Evolutionary conservation across 306 rosid species (phyloP).

Genomic region (Ceratonia siliqua): DNA sequence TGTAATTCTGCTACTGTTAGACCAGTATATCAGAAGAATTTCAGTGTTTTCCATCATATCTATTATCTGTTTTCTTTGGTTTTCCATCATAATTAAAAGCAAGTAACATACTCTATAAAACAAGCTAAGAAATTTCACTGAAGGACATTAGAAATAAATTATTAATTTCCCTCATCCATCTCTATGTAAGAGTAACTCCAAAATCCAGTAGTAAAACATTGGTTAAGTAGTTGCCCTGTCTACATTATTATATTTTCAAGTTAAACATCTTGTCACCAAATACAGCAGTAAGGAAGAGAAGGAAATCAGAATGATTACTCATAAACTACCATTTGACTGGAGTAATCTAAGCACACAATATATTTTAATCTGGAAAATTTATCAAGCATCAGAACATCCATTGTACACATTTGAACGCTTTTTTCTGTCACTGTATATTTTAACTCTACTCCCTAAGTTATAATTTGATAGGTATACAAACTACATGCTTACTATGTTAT

Average conservation of each 20-base stretch:
- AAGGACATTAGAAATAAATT: neutral
- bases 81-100: too few species aligned
- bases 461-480: slow-evolving; percentile 36
- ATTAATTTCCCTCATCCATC: neutral
- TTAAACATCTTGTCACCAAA: neutral
- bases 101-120: neutral
- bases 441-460: slow-evolving; percentile 15
- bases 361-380: neutral
- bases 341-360: neutral
- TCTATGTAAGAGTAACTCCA: neutral
- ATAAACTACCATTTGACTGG: neutral
- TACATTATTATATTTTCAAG: neutral
- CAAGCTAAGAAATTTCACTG: neutral
- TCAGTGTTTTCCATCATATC: too few species aligned
- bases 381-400: slow-evolving; percentile 1
- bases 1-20: too few species aligned
- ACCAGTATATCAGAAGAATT: too few species aligned
- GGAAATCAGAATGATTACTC: neutral
- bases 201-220: neutral
- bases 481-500: slow-evolving; percentile 39
- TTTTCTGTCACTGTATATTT: neutral
- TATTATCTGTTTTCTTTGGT: too few species aligned
- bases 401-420: neutral
- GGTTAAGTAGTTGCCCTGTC: neutral
- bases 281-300: neutral